Base-by-base conservation (phyloP, 1,284 basidiomycete species). In the Heliocybe sulcata region DNA sequence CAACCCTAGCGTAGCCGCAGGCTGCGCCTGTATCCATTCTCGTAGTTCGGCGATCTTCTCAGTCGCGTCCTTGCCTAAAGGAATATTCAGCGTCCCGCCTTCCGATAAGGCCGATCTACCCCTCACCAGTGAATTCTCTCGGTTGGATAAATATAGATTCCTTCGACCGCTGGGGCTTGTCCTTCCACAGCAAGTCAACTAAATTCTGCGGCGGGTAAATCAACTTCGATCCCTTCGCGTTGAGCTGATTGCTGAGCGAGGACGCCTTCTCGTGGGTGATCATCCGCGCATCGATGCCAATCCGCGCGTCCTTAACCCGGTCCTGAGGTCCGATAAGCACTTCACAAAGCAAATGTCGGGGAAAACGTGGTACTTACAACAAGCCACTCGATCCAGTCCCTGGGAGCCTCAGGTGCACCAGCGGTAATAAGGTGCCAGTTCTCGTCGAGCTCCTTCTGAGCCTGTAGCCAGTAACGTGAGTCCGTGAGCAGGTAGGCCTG, bases 231-330 rank as follows among this genome's bases (percentile, higher is more conserved):
- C 71, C 72, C 50, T 75, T 72, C 54, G 71, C 31, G 45, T 69
- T 67, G n/a, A 91, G 72, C 58, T 77, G 76, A 47, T 74, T 65
- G 59, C 82, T 85, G 57, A 91, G 69, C 51, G 75, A 69, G 2
- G 77, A 76, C 8, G 87, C 87, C 59, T 82, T 82, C 63, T 90
- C 82, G 63, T 90, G 82, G 2, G 92, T 82, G 57, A 96, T 76
- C 74, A 96, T 86, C 26, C 91, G 87, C 9, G 94, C 92, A 69
- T 98, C 95, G 55, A 97, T 80, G 12, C 94, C 94, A 55, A 97
- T 82, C 58, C 83, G 77, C 25, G 77, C 65, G 55, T 76, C 72
- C 50, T 77, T 79, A 11, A 72, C 80, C 10, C 81, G 79, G 45
- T 76, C 73, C 81, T 82, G 54, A 27, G 29, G 2, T 29, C 22